Evolutionary conservation across 2,329 filamentous ascomycete genomes (phyloP).

Genomic region (Pseudocercospora vitis): DNA sequence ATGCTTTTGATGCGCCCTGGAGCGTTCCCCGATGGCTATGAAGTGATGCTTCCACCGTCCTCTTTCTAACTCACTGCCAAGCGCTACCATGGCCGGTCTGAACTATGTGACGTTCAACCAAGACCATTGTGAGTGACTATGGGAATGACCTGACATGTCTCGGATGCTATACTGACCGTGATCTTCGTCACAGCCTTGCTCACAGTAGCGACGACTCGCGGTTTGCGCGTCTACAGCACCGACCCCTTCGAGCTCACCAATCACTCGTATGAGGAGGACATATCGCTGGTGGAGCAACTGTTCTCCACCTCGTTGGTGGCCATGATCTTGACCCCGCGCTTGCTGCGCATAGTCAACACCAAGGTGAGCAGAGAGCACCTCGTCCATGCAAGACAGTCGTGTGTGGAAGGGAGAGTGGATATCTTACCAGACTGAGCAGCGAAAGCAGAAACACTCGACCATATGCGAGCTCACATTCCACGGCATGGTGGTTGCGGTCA

Average conservation of each 20-base stretch:
- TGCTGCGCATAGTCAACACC: slow-evolving; percentile 95
- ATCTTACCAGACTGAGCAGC: slow-evolving; percentile 26
- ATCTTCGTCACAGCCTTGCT: slow-evolving; percentile 96
- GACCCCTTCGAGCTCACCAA: slow-evolving; percentile 95
- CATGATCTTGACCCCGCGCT: slow-evolving; percentile 84
- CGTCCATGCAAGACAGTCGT: not conserved
- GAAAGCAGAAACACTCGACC: slow-evolving; percentile 65
- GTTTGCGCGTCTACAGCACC: slow-evolving; percentile 94
- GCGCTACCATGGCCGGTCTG: slow-evolving; percentile 52
- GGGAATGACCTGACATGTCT: too few relatives aligned
- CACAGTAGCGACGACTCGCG: slow-evolving; percentile 89
- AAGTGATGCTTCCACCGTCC: too few relatives aligned
- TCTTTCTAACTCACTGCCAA: not conserved
- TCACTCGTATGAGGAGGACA: slow-evolving; percentile 84
- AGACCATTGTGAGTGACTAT: too few relatives aligned
- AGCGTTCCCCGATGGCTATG: too few relatives aligned
- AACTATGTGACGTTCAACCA: slow-evolving; percentile 99
- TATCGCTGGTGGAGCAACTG: slow-evolving; percentile 96
- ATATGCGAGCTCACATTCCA: slow-evolving; percentile 99
- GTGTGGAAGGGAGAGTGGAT: slow-evolving; percentile 14
- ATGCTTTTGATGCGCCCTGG: too few relatives aligned
- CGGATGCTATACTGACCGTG: too few relatives aligned
- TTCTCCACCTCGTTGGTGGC: slow-evolving; percentile 97
- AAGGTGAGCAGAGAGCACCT: slow-evolving; percentile 62
- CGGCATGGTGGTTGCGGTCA: slow-evolving; percentile 90